A percentile compares a stretch with the other conserved stretches of the same genome.
Evolutionary conservation across 495 filamentous ascomycete genomes (phyloP).

Genomic region (Trichoderma orchidacearum): DNA sequence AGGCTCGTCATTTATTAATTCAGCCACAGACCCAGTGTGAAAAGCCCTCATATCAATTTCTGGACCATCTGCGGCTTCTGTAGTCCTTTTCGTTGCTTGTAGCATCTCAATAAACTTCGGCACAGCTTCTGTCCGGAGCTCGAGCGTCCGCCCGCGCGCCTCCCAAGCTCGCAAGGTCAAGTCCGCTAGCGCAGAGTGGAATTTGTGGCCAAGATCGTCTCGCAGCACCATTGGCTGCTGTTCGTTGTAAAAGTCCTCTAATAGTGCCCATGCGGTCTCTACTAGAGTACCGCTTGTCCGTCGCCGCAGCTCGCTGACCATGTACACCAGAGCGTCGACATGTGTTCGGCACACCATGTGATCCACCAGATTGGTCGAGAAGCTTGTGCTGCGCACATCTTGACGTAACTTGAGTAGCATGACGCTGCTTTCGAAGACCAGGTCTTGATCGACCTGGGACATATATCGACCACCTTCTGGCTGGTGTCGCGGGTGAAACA

Average conservation of each 20-base stretch:
- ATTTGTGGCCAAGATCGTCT: slow-evolving; percentile 14
- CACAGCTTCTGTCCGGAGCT: background rate
- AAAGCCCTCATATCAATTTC: background rate
- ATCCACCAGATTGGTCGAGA: slow-evolving; percentile 21
- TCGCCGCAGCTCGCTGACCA: slow-evolving; percentile 24
- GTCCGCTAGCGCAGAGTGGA: slow-evolving; percentile 20
- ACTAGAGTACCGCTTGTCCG: slow-evolving; percentile 16
- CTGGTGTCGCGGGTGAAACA: slow-evolving; percentile 30
- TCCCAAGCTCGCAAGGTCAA: slow-evolving; percentile 26
- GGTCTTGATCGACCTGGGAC: slow-evolving; percentile 20
- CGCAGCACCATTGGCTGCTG: slow-evolving; percentile 13
- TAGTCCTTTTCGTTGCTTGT: background rate
- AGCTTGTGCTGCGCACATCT: slow-evolving; percentile 14
- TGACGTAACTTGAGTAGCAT: slow-evolving; percentile 23
- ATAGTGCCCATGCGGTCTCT: slow-evolving; percentile 17
- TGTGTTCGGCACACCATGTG: slow-evolving; percentile 16
- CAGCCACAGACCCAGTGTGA: background rate
- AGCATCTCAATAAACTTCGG: slow-evolving; percentile 1
- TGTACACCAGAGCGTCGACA: slow-evolving; percentile 28
- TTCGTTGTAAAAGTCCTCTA: slow-evolving; percentile 16
- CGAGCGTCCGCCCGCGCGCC: background rate
- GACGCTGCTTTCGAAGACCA: slow-evolving; percentile 23
- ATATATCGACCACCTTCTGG: slow-evolving; percentile 13
- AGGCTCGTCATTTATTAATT: background rate
- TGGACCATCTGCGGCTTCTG: background rate